These are phyloP conservation scores for Nothophoma quercina DNA, from an alignment of 2,329 filamentous ascomycete species.

Conservation along the genomic window DNA sequence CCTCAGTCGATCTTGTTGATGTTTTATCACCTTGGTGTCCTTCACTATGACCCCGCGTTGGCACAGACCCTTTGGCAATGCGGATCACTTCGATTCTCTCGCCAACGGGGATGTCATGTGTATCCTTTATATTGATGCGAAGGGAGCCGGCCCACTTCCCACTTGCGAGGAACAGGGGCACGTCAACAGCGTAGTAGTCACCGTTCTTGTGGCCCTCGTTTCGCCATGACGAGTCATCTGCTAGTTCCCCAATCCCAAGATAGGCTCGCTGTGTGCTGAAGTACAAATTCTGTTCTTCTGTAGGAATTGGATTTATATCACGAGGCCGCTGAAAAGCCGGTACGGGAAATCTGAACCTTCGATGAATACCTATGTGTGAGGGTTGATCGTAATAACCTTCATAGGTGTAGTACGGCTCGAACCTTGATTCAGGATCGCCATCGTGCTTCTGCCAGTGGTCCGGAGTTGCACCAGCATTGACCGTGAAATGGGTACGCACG, in stretches of 20 bases:
- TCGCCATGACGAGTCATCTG: background rate
- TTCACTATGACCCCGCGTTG: background rate
- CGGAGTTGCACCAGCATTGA: background rate
- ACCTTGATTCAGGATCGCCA: background rate
- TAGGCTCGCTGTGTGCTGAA: background rate
- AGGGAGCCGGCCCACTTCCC: background rate
- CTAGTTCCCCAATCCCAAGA: background rate
- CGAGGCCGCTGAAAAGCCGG: background rate
- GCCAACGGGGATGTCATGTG: background rate
- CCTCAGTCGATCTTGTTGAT: too few species aligned
- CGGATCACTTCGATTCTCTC: background rate
- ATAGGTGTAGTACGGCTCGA: background rate
- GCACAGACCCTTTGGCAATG: background rate
- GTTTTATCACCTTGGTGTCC: background rate
- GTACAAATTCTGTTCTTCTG: background rate
- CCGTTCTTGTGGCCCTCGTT: background rate
- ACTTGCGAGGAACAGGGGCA: background rate
- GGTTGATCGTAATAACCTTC: background rate
- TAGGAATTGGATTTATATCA: background rate
- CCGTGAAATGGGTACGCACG: background rate
- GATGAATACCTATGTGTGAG: background rate
- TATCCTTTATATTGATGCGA: background rate
- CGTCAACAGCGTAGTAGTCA: background rate
- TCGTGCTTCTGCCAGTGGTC: background rate
- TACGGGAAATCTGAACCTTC: background rate